Conservation (phyloP, 2,329 filamentous ascomycete genomes). For the Macroventuria anomochaeta region DNA sequence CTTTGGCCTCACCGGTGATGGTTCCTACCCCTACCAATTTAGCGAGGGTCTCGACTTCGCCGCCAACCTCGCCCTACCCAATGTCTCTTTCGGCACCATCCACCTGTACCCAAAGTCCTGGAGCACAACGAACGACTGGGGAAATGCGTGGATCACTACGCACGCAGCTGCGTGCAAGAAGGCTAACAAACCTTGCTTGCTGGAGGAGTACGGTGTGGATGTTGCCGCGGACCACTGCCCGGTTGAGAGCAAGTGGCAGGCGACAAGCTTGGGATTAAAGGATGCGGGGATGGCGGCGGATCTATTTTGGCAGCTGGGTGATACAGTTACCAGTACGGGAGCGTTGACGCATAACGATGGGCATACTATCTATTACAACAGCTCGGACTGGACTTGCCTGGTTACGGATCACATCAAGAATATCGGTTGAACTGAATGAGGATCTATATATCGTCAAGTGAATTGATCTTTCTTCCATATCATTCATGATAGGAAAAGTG, state of each 20-base stretch:
- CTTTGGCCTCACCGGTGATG: constrained; percentile 37
- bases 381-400: constrained; percentile 26
- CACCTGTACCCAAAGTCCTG: constrained; percentile 65
- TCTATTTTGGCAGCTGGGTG: constrained; percentile 63
- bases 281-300: constrained; percentile 53
- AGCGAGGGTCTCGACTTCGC: constrained; percentile 62
- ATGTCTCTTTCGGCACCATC: constrained; percentile 62
- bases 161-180: constrained; percentile 55
- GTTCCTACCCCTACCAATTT: constrained; percentile 49
- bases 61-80: constrained; percentile 55
- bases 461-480: too few relatives aligned
- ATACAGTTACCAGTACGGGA: constrained; percentile 58
- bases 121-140: constrained; percentile 60
- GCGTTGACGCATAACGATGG: constrained; percentile 61
- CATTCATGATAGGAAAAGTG: too few relatives aligned
- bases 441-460: too few relatives aligned
- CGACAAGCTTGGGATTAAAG: constrained; percentile 55
- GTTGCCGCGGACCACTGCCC: constrained; percentile 56
- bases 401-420: constrained; percentile 29
- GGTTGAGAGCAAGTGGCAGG: constrained; percentile 58
- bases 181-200: constrained; percentile 60
- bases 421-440: too few relatives aligned
- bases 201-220: constrained; percentile 63
- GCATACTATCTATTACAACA: constrained; percentile 62
- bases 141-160: constrained; percentile 61